Evolutionary conservation across 345 rosid species (phyloP).

Genomic region (Populus euphratica): DNA sequence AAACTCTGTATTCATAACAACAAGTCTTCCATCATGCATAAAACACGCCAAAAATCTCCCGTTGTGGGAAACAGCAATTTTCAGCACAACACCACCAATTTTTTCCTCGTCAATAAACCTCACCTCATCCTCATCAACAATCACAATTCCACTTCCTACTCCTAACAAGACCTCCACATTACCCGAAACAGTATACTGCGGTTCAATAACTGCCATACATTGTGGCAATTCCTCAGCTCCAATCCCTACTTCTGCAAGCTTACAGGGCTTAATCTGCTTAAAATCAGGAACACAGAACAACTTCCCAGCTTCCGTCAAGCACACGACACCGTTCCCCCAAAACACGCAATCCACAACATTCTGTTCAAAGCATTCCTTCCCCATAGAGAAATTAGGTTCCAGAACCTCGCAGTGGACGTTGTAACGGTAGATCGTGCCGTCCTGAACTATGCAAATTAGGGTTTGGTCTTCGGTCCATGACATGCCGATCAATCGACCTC

Average conservation of each 20-base stretch:
- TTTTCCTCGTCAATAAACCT: constrained; percentile 49
- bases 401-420: constrained; percentile 66
- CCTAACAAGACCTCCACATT: constrained; percentile 75
- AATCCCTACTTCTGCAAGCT: constrained; percentile 56
- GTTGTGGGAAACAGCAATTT: constrained; percentile 73
- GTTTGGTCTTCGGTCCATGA: constrained; percentile 93
- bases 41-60: constrained; percentile 81
- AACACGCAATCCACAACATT: constrained; percentile 84
- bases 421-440: constrained; percentile 84
- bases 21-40: constrained; percentile 76
- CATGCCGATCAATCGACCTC: constrained; percentile 88
- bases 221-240: constrained; percentile 48
- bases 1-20: constrained; percentile 58
- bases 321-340: constrained; percentile 91
- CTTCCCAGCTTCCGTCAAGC: constrained; percentile 72
- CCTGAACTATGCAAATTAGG: constrained; percentile 76
- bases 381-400: constrained; percentile 71
- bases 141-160: constrained; percentile 48
- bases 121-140: constrained; percentile 80
- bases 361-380: constrained; percentile 83
- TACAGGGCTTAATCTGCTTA: constrained; percentile 49
- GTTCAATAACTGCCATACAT: constrained; percentile 81
- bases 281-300: constrained; percentile 70
- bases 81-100: constrained; percentile 63
- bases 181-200: constrained; percentile 85